Conservation (phyloP, 768 basidiomycete species). For the Boletus pseudo-olivaceus region DNA sequence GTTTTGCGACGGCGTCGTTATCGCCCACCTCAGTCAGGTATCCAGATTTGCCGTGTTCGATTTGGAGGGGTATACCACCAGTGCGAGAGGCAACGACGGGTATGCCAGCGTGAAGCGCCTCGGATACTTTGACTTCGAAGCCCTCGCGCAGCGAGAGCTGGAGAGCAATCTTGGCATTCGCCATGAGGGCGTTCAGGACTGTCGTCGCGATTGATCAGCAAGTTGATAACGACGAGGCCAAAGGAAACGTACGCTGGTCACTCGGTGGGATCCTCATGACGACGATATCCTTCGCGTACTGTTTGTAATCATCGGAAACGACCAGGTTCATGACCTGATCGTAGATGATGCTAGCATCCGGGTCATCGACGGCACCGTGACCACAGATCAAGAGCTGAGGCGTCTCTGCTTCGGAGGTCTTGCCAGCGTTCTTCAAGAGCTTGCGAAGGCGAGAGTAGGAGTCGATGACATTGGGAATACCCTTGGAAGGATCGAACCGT, state of each 20-base stretch:
- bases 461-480: constrained; percentile 81
- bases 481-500: constrained; percentile 89
- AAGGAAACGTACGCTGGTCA: constrained; percentile 62
- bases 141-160: constrained; percentile 94
- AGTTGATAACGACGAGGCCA: background rate
- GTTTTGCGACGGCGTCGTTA: constrained; percentile 67
- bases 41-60: constrained; percentile 84
- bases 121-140: constrained; percentile 96
- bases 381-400: constrained; percentile 84
- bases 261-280: constrained; percentile 81
- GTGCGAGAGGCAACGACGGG: constrained; percentile 82
- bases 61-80: constrained; percentile 92
- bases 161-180: constrained; percentile 83
- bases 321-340: constrained; percentile 70
- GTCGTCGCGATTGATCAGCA: constrained; percentile 10
- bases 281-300: constrained; percentile 60
- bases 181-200: constrained; percentile 87
- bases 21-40: constrained; percentile 79
- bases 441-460: constrained; percentile 83
- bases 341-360: constrained; percentile 90
- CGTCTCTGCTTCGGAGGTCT: constrained; percentile 45
- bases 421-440: constrained; percentile 46
- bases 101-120: constrained; percentile 87
- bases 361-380: constrained; percentile 93
- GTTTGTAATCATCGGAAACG: constrained; percentile 45